A percentile compares a stretch with the other conserved stretches of the same genome.
Evolutionary conservation across 495 filamentous ascomycete genomes (phyloP).

Genomic region (Trichoderma reesei): DNA sequence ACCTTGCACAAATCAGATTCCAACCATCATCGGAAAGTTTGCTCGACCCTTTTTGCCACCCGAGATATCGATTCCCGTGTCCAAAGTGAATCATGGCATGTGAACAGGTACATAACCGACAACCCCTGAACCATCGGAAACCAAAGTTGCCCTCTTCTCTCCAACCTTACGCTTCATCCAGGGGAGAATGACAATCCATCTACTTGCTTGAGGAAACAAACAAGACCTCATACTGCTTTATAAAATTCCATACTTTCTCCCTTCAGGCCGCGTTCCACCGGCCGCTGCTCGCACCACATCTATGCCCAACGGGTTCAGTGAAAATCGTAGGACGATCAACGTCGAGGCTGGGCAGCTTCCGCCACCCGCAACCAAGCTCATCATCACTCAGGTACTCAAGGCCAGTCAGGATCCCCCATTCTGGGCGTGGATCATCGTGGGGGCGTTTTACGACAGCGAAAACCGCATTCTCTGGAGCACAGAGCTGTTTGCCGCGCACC

Average conservation of each 20-base stretch:
- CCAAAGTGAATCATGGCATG: background rate
- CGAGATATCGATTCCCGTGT: background rate
- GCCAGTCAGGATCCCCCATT: slow-evolving; percentile 5
- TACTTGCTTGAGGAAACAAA: background rate
- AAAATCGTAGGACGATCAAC: background rate
- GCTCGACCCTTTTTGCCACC: background rate
- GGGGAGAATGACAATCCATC: background rate
- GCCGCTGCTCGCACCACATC: background rate
- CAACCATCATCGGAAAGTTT: background rate
- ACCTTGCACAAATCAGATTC: background rate
- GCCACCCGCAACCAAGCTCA: slow-evolving; percentile 22
- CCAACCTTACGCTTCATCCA: background rate
- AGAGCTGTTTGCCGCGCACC: slow-evolving; percentile 15
- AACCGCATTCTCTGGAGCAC: slow-evolving; percentile 21
- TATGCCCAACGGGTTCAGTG: slow-evolving; percentile 1
- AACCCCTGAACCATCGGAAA: background rate
- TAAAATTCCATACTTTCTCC: background rate
- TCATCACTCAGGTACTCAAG: slow-evolving; percentile 16
- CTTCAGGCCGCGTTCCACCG: background rate
- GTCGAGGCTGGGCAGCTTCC: slow-evolving; percentile 24
- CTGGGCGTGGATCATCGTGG: slow-evolving; percentile 25
- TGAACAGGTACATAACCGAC: background rate
- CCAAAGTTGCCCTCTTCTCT: background rate
- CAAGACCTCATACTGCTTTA: background rate
- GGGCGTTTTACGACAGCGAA: slow-evolving; percentile 22